Base-by-base conservation (phyloP, 75 land plant genomes). In the Ceratopteris richardii region DNA sequence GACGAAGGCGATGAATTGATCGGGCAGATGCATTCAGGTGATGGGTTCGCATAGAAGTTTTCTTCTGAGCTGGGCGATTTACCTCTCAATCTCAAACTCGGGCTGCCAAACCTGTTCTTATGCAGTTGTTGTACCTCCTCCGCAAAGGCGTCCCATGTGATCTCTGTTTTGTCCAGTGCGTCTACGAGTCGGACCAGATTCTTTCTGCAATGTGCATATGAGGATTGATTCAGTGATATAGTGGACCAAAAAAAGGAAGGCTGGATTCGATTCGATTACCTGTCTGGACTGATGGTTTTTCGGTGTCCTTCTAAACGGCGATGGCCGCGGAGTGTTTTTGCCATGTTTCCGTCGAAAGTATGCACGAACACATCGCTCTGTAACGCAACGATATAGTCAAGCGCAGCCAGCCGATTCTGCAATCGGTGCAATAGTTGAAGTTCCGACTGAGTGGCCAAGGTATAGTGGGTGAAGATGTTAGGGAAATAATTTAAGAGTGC, bases 321-420 rank as follows among this genome's bases (percentile, higher is more conserved):
- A 29, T 93, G 98, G 1, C 98, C 98, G 58, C 81, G 90, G 18
- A 89, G 84, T 14, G 96, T 90, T 57, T 81, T 89, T 2, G 96
- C 98, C 98, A 89, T 89, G 65, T 93, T 89, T 0, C 98, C 98
- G 67, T 93, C 90, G 37, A 82, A 85, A 19, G 91, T 85, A 54
- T 83, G 84, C 39, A 93, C 68, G 53, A 93, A 93, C n/a, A 85
- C 91, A 71, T 93, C 90, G 57, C 96, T 89, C 22, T 79, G 72
- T 7, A 85, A 60, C 12, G 98, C 96, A 14, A 89, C 60, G 14
- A 81, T 72, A 50, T 93, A 83, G 61, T 93, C 98, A 44, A 93
- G 20, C 0, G 96, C 98, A 4, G 98, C 95, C 7, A 93, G 82
- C 13, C 87, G 72, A 50, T 89, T 93, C 47, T 83, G 85, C 31